These are phyloP conservation scores for Pyrenophora seminiperda DNA, from an alignment of 2,329 filamentous ascomycete genomes.

Conservation along the genomic window DNA sequence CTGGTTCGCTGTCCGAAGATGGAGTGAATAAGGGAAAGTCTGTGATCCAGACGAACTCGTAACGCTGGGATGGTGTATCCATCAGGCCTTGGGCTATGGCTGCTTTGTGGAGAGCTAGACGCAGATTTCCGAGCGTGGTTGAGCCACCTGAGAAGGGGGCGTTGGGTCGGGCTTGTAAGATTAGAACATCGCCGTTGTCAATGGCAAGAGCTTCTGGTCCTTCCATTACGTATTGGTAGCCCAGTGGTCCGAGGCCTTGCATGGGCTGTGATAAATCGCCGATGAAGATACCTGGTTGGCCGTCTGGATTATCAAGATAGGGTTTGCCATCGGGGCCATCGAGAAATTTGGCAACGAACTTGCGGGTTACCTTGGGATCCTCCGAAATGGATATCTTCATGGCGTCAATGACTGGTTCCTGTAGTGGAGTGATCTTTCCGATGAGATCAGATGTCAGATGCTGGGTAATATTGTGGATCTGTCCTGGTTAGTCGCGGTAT, in stretches of 20 bases:
- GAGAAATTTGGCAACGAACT: constrained; percentile 73
- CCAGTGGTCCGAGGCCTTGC: constrained; percentile 76
- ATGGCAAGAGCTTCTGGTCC: constrained; percentile 60
- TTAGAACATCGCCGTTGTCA: constrained; percentile 72
- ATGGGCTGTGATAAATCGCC: constrained; percentile 76
- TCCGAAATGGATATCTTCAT: constrained; percentile 68
- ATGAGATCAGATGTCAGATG: constrained; percentile 68
- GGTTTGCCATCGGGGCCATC: constrained; percentile 63
- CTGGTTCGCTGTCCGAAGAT: constrained; percentile 66
- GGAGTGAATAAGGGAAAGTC: constrained; percentile 94
- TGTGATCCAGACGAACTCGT: constrained; percentile 80
- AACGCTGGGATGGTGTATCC: constrained; percentile 54
- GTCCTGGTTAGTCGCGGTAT: not conserved
- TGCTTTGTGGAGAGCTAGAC: constrained; percentile 70
- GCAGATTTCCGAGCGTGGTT: constrained; percentile 72
- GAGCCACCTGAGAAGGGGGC: constrained; percentile 73
- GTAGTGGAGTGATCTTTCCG: constrained; percentile 73
- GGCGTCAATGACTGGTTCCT: constrained; percentile 73
- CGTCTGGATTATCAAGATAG: constrained; percentile 71
- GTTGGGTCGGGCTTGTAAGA: constrained; percentile 78
- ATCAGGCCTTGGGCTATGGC: constrained; percentile 69
- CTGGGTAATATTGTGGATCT: constrained; percentile 71
- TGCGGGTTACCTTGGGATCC: constrained; percentile 58
- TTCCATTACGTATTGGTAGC: constrained; percentile 70
- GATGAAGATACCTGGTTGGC: constrained; percentile 80